Evolutionary conservation across 495 filamentous ascomycete species (phyloP), one percentile per base, ranked within the genome.

Genomic region (Pyrenopolyporus hunteri): DNA sequence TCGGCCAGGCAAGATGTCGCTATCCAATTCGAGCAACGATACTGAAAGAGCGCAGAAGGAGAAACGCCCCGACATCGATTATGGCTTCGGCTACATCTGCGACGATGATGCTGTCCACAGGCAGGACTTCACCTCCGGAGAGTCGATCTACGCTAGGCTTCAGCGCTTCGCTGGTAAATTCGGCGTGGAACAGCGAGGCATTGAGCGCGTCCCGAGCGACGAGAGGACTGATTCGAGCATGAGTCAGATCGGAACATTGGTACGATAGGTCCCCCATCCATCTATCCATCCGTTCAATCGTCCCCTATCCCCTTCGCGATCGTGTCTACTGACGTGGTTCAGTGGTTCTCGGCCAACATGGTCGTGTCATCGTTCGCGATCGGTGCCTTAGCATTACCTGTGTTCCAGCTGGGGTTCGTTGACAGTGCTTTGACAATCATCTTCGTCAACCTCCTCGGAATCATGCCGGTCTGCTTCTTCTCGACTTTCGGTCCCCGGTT

Each of bases 341-440:
- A 92, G 90, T 93, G 91, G 90, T 72, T 92, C 45, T 87, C 89
- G 0, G 87, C 88, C 57, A 93, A 93, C 74, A 89, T 93, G 87
- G 88, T 91, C 46, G 86, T 92, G 40, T 87, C 86, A 31, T 87
- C 89, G 10, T 93, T 95, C 65, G 89, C 90, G 26, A 86, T 95
- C 57, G 91, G 90, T 49, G 86, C 87, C 2, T 78, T 93, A 4
- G 86, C 80, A n/a, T 76, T 85, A 29, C 80, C 84, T 1, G 72
- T 88, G 40, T 93, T 90, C 73, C 57, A 73, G 17, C 80, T 93
- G 9, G 87, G 88, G 16, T 93, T 91, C 62, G 78, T 89, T 37
- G 90, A 93, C 63, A 84, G 85, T n/a, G 85, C 90, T 31, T 77
- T 95, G 44, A 85, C 85, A 13, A 86, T 89, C 55, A 66, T 93